Conservation (phyloP, 106 monocot species). For the Platanthera guangdongensis region DNA sequence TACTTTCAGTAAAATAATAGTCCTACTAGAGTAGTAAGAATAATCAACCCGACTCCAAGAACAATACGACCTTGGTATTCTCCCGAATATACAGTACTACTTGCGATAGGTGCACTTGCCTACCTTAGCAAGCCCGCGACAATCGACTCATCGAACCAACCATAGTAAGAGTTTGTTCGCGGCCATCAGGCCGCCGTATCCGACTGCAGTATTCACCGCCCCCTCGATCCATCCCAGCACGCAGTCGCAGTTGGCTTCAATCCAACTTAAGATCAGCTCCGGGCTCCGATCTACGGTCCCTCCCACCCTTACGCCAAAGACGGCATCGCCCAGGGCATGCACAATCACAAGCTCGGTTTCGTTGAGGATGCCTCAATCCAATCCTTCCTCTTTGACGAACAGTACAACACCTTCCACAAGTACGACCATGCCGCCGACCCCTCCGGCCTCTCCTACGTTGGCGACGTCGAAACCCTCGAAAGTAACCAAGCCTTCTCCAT, state of each 20-base stretch:
- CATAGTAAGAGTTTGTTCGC: too few relatives aligned
- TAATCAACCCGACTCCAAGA: too few relatives aligned
- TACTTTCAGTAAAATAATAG: too few relatives aligned
- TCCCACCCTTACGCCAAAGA: slow-evolving; percentile 75
- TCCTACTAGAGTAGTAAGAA: too few relatives aligned
- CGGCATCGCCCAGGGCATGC: slow-evolving; percentile 69
- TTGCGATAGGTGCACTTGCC: too few relatives aligned
- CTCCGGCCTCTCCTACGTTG: too few relatives aligned
- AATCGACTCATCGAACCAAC: too few relatives aligned
- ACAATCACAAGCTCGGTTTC: slow-evolving; percentile 96
- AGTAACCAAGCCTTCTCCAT: slow-evolving; percentile 56
- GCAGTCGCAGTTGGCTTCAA: slow-evolving; percentile 68
- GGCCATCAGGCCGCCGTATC: slow-evolving; percentile 29
- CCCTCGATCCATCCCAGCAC: slow-evolving; percentile 75
- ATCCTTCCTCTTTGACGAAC: slow-evolving; percentile 93
- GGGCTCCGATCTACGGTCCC: slow-evolving; percentile 86
- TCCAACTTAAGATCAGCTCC: slow-evolving; percentile 92
- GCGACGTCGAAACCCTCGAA: slow-evolving; percentile 40
- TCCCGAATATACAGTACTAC: too few relatives aligned
- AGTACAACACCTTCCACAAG: slow-evolving; percentile 99
- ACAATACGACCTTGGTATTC: too few relatives aligned
- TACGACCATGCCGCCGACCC: too few relatives aligned
- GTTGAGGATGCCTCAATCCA: slow-evolving; percentile 89
- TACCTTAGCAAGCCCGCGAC: too few relatives aligned
- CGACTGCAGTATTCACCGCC: slow-evolving; percentile 28